These are phyloP conservation scores for Agaricus blazei DNA, from an alignment of 768 basidiomycete genomes.

Conservation along the genomic window DNA sequence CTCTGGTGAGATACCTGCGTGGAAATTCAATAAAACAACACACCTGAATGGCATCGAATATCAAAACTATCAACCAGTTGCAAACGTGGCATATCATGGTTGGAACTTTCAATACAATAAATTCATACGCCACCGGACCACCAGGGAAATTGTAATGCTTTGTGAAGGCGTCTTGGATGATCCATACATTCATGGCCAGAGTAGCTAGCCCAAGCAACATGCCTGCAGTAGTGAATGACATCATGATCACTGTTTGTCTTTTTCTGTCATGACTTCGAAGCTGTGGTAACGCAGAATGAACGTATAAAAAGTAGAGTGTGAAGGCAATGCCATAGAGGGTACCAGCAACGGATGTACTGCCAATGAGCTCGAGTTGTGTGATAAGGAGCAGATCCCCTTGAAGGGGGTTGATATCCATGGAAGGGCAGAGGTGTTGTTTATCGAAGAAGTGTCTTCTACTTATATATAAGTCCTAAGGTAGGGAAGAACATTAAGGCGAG, in stretches of 20 bases:
- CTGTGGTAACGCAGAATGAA: not conserved
- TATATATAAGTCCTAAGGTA: too few relatives aligned
- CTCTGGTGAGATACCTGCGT: too few relatives aligned
- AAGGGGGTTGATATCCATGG: not conserved
- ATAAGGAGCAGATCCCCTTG: not conserved
- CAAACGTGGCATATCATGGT: too few relatives aligned
- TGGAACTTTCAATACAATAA: too few relatives aligned
- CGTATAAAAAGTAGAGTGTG: not conserved
- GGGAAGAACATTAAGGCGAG: too few relatives aligned
- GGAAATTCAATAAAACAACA: too few relatives aligned
- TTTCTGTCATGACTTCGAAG: not conserved
- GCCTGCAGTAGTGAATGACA: not conserved
- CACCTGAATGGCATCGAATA: too few relatives aligned
- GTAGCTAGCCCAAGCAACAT: not conserved
- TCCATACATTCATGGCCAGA: not conserved
- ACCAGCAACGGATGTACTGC: not conserved
- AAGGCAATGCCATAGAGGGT: not conserved
- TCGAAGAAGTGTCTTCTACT: too few relatives aligned
- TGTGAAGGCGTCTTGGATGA: not conserved
- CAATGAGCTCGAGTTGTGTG: not conserved
- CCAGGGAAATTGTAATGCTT: not conserved
- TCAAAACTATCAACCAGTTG: too few relatives aligned
- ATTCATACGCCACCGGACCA: too few relatives aligned
- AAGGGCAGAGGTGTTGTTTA: too few relatives aligned
- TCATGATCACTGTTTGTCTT: not conserved